A percentile compares a stretch with the other conserved stretches of the same genome.
Evolutionary conservation across 345 rosid genomes (phyloP).

Genomic region (Adansonia digitata): DNA sequence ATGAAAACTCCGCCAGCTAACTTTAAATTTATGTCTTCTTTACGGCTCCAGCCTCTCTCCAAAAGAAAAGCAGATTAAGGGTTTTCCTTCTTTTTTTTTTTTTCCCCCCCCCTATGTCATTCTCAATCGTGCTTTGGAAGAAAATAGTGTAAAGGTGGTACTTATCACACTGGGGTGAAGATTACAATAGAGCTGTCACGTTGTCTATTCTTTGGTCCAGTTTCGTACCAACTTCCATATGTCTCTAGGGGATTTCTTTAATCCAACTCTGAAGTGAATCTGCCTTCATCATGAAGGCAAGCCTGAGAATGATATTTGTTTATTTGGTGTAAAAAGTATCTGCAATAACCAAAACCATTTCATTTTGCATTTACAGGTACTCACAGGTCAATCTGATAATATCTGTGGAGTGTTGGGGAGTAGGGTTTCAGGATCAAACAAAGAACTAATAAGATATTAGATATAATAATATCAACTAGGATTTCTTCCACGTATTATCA

Average conservation of each 20-base stretch:
- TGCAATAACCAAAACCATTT: background rate
- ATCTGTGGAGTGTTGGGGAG: background rate
- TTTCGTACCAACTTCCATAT: conserved; percentile 2
- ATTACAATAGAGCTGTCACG: background rate
- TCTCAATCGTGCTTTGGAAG: background rate
- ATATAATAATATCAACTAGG: no score
- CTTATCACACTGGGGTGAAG: background rate
- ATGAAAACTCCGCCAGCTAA: background rate
- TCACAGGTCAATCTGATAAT: background rate
- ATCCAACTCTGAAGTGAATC: background rate
- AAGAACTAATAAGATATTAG: no score
- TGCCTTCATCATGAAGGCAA: conserved; percentile 19
- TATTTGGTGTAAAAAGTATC: background rate
- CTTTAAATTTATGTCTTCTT: background rate
- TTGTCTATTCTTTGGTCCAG: conserved; percentile 2
- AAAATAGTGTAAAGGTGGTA: conserved; percentile 12
- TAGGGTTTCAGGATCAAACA: background rate
- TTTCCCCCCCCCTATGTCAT: background rate
- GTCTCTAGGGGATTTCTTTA: background rate
- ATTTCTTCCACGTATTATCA: no score
- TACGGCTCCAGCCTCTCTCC: background rate
- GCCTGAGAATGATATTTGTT: background rate
- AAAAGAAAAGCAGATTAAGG: background rate
- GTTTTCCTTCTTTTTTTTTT: no score
- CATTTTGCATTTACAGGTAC: background rate